phyloP scores from a whole-genome alignment of 2,329 filamentous ascomycete species.

The Fusarium sp. region DNA sequence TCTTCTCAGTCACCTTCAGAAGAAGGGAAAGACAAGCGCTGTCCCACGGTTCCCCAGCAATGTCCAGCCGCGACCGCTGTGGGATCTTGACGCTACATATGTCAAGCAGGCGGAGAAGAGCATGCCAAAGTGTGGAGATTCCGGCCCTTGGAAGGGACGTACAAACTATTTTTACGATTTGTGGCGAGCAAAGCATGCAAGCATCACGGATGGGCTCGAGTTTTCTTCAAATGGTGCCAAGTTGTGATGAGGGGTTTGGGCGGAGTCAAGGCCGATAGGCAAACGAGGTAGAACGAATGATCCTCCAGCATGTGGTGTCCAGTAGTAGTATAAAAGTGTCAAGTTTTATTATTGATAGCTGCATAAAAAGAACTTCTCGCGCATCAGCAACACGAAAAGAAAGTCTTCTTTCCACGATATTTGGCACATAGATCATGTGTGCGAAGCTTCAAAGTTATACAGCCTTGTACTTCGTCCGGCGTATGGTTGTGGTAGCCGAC shows the following conservation, averaged over 20 bases:
- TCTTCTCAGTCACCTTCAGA: conserved; percentile 52
- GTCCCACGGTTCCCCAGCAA: neutral
- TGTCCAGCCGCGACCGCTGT: neutral
- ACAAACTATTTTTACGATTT: neutral
- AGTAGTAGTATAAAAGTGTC: neutral
- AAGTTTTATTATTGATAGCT: too few species aligned
- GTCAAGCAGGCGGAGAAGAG: neutral
- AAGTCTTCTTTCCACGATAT: neutral
- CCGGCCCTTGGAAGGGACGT: neutral
- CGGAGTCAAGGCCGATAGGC: neutral
- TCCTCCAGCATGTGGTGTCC: neutral
- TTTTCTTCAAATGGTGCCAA: neutral
- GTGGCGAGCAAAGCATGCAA: neutral
- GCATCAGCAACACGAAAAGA: too few species aligned
- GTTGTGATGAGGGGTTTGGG: neutral
- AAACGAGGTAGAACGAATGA: neutral
- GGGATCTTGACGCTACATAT: neutral
- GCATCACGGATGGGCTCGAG: neutral
- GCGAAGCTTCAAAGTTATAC: neutral
- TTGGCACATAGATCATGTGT: neutral
- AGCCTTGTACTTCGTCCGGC: neutral
- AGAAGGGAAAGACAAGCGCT: conserved; percentile 50
- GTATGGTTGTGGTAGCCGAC: too few species aligned
- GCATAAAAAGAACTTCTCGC: neutral
- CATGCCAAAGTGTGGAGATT: neutral